Conservation (phyloP, 371 early-diverging fungal species). For the Mortierella sp. region DNA sequence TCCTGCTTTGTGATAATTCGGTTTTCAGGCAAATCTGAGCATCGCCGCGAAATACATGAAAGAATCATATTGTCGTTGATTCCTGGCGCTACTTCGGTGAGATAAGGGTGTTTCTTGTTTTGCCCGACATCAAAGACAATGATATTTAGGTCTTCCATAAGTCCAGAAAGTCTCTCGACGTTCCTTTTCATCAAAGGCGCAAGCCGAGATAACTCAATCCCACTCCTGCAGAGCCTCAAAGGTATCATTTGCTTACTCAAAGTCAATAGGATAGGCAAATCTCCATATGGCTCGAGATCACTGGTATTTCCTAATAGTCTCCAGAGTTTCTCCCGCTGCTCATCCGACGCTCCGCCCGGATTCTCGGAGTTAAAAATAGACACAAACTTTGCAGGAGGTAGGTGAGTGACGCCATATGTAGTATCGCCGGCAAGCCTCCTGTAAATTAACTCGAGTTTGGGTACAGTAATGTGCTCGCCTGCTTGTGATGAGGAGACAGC, state of each 20-base stretch:
- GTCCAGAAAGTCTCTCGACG: not conserved
- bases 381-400: not conserved
- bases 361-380: constrained; percentile 5
- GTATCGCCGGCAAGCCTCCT: not conserved
- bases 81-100: not conserved
- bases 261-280: constrained; percentile 9
- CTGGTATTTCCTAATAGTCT: not conserved
- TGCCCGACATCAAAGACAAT: not conserved
- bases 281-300: constrained; percentile 4
- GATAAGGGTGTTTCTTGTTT: constrained; percentile 12
- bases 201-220: not conserved
- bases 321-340: not conserved
- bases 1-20: constrained; percentile 5
- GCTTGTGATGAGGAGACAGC: not conserved
- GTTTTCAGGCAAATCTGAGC: not conserved
- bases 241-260: not conserved
- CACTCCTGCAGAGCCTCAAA: not conserved
- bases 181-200: not conserved
- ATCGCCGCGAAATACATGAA: not conserved
- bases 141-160: constrained; percentile 1
- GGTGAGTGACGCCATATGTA: not conserved
- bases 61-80: not conserved
- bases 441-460: not conserved
- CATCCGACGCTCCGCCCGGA: not conserved
- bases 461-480: not conserved